phyloP scores from a whole-genome alignment of 108 stramenopile species.

The Epipyxis sp. region DNA sequence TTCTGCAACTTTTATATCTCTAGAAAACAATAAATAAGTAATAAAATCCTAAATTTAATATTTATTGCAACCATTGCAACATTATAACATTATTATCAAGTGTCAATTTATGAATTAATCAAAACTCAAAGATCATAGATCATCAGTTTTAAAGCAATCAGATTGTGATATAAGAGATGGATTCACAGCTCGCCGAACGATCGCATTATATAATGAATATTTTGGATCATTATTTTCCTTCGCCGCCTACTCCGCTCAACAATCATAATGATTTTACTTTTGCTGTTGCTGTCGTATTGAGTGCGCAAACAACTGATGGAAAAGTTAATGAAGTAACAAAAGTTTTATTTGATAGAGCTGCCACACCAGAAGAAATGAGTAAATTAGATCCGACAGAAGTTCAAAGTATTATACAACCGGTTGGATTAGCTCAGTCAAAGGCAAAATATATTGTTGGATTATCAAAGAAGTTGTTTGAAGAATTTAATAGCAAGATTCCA shows the following conservation, averaged over 20 bases:
- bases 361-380: slow-evolving; percentile 33
- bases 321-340: slow-evolving; percentile 40
- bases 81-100: no score
- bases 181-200: no score
- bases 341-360: slow-evolving; percentile 40
- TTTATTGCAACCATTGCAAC: no score
- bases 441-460: slow-evolving; percentile 47
- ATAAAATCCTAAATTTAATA: no score
- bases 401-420: slow-evolving; percentile 35
- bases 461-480: slow-evolving; percentile 50
- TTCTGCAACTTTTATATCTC: no score
- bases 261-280: slow-evolving; percentile 48
- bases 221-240: slow-evolving; percentile 47
- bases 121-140: no score
- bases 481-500: slow-evolving; percentile 47
- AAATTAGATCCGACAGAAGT: slow-evolving; percentile 37
- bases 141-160: no score
- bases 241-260: slow-evolving; percentile 44
- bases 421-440: slow-evolving; percentile 52
- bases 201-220: no score
- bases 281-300: slow-evolving; percentile 51
- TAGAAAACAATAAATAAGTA: no score
- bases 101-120: no score
- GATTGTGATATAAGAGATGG: no score
- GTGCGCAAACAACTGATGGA: slow-evolving; percentile 56